Conservation (phyloP, 2,329 filamentous ascomycete species). For the Phialemoniopsis sp. region DNA sequence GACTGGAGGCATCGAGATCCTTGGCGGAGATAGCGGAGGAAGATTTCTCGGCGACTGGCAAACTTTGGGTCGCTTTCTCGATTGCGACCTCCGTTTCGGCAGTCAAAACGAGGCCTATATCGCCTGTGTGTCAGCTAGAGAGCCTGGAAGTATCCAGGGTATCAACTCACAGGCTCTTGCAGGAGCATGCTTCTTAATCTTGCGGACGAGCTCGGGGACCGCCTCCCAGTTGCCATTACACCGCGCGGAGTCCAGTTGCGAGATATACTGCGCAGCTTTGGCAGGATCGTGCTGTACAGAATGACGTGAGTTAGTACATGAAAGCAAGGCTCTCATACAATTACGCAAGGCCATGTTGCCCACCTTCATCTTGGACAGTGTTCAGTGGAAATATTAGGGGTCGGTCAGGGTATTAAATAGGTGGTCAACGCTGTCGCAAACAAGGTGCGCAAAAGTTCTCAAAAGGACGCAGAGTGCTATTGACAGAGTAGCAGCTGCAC, state of each 20-base stretch:
- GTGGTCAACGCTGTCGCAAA: too few relatives aligned
- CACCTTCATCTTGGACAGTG: too few relatives aligned
- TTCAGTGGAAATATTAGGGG: too few relatives aligned
- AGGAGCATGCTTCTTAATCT: slow-evolving; percentile 90
- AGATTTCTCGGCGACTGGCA: slow-evolving; percentile 27
- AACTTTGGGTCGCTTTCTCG: slow-evolving; percentile 47
- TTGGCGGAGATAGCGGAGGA: slow-evolving; percentile 34
- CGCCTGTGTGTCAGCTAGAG: slow-evolving; percentile 9
- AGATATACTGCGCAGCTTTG: slow-evolving; percentile 81
- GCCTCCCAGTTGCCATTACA: slow-evolving; percentile 85
- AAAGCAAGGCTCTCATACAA: background rate
- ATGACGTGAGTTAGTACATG: background rate
- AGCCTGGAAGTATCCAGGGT: slow-evolving; percentile 10
- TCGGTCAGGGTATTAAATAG: too few relatives aligned
- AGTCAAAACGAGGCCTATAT: slow-evolving; percentile 61
- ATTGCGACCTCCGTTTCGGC: slow-evolving; percentile 67
- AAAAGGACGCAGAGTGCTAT: too few relatives aligned
- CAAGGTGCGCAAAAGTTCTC: too few relatives aligned
- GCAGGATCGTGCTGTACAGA: slow-evolving; percentile 35
- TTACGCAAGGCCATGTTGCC: too few relatives aligned
- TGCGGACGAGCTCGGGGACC: slow-evolving; percentile 84
- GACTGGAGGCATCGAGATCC: slow-evolving; percentile 38
- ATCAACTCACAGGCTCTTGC: slow-evolving; percentile 69
- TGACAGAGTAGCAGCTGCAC: too few relatives aligned
- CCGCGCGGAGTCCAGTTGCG: slow-evolving; percentile 78